Base-by-base conservation (phyloP, 805 yeast species). In the Maudiozyma serrabonitensis region DNA sequence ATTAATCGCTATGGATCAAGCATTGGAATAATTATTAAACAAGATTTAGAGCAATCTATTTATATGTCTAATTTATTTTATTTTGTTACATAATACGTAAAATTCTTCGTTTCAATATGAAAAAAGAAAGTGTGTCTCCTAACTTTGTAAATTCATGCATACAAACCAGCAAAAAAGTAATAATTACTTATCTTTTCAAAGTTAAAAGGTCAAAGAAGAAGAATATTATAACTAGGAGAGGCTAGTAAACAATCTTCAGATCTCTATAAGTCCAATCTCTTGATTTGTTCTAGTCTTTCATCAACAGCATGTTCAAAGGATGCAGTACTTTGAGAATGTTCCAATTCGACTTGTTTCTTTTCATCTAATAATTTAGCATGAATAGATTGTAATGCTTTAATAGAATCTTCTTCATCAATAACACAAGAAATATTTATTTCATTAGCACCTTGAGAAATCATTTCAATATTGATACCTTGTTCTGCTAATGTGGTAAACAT, bases 361-460 rank as follows among this genome's bases (percentile, higher is more conserved):
- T 64, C 70, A 54, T 82, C 83, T 56, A 91, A 69, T 53, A 91
- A 69, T 51, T 79, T 81, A 42, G 82, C 84, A 64, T 93, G 99
- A 51, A 93, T 81, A 5, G 89, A 84, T 63, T 81, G 81, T 56
- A 93, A 74, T 4, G 98, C 98, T 65, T 86, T 85, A 31, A 87
- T 70, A 13, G 95, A 82, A 62, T 93, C 93, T 49, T 72, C 70
- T 56, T 86, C 88, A 55, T 85, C 86, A 53, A 93, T 88, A 47
- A 93, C 99, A 55, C 97, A 95, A 34, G 95, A 86, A 47, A 93
- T 93, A 67, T 93, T 93, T 62, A 93, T 93, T 70, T 93, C 99
- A 62, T 91, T 91, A 18, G 98, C 96, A 60, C 99, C 99, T 75
- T 93, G 99, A 50, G 89, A 80, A 69, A 93, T 93, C 99, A 93